Evolutionary conservation across 768 basidiomycete species (phyloP).

Genomic region (Pluteus cervinus): DNA sequence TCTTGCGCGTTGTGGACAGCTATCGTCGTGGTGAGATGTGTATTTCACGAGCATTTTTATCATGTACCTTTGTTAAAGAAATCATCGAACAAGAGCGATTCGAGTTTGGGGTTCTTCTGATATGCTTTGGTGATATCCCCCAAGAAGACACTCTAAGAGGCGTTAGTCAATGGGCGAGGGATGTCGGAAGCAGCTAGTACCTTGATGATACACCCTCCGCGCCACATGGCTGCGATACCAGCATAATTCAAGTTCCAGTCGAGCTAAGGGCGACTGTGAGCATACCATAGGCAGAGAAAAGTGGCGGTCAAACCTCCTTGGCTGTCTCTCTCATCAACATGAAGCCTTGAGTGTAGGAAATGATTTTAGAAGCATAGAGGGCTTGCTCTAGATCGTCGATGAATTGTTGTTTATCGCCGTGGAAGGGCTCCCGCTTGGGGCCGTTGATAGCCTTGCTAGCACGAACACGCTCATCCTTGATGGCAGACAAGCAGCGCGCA

Average conservation of each 20-base stretch:
- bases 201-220: conserved; percentile 99
- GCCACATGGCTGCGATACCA: conserved; percentile 99
- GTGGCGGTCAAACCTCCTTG: conserved; percentile 57
- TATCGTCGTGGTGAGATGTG: conserved; percentile 17
- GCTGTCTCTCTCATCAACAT: conserved; percentile 99
- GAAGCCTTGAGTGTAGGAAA: conserved; percentile 99
- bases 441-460: conserved; percentile 90
- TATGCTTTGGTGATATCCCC: conserved; percentile 90
- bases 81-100: conserved; percentile 91
- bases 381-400: conserved; percentile 99
- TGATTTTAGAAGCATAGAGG: conserved; percentile 98
- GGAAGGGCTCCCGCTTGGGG: conserved; percentile 90
- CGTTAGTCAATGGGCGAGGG: not conserved
- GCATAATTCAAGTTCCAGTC: conserved; percentile 95
- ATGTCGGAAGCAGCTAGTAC: conserved; percentile 22
- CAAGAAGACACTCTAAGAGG: conserved; percentile 76
- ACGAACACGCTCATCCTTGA: conserved; percentile 93
- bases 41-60: conserved; percentile 2
- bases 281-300: not conserved
- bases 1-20: conserved; percentile 93
- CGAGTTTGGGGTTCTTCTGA: conserved; percentile 74
- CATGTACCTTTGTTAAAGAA: conserved; percentile 89
- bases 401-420: conserved; percentile 97
- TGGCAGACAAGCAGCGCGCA: conserved; percentile 93
- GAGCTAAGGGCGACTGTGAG: conserved; percentile 33